Percentiles rank a stretch among this genome's conserved stretches.
phyloP scores from a whole-genome alignment of 2,329 filamentous ascomycete species.

The Cladosporium phlei region DNA sequence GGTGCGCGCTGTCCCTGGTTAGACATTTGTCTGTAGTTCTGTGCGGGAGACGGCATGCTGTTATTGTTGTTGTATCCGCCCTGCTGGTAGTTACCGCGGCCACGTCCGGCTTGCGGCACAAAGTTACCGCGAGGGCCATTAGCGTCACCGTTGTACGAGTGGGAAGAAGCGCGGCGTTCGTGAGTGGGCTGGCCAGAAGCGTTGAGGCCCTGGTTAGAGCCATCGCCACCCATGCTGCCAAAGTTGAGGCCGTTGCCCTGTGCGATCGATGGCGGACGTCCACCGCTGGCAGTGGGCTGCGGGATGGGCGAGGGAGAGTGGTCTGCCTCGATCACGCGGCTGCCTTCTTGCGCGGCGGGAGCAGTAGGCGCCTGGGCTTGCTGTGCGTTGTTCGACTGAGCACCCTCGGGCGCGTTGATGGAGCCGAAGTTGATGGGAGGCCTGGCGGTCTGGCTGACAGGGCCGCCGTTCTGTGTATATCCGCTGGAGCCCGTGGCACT shows the following conservation, averaged over 20 bases:
- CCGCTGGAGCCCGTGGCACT: conserved; percentile 73
- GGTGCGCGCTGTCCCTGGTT: conserved; percentile 46
- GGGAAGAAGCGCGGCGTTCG: conserved; percentile 78
- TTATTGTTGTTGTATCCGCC: conserved; percentile 48
- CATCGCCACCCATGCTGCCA: conserved; percentile 73
- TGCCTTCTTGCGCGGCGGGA: conserved; percentile 54
- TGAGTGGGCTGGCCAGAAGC: conserved; percentile 53
- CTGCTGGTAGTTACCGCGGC: conserved; percentile 50
- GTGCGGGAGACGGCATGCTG: conserved; percentile 51
- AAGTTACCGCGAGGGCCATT: conserved; percentile 31
- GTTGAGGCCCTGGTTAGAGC: conserved; percentile 15
- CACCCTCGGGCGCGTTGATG: conserved; percentile 57
- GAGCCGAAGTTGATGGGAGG: conserved; percentile 76
- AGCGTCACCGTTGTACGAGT: conserved; percentile 73
- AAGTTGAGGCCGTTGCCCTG: conserved; percentile 70
- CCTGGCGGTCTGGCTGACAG: conserved; percentile 50
- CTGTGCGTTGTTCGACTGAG: conserved; percentile 62
- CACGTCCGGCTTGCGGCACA: conserved; percentile 40
- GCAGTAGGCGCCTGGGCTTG: conserved; percentile 56
- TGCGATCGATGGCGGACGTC: conserved; percentile 70
- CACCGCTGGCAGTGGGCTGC: conserved; percentile 78
- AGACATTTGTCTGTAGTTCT: conserved; percentile 48
- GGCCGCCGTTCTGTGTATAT: conserved; percentile 72
- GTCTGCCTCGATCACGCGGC: conserved; percentile 74
- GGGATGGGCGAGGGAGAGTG: conserved; percentile 92